Evolutionary conservation across 352 stramenopile genomes (phyloP).

Genomic region (Phytophthora idaei): DNA sequence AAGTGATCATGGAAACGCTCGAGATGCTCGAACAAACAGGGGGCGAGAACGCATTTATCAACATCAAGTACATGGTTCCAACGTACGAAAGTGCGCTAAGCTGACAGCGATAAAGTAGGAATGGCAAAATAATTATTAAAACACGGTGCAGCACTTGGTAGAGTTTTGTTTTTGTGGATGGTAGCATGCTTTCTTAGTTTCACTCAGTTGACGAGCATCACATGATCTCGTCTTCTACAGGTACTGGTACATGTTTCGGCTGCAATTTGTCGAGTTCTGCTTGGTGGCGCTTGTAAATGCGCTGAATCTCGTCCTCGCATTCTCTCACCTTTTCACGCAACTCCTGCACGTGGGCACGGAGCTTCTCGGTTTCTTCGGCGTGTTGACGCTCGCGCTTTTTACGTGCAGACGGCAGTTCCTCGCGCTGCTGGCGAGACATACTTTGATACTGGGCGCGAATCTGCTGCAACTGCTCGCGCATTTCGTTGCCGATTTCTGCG

Average conservation of each 20-base stretch:
- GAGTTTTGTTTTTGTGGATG: no score
- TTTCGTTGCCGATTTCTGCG: conserved; percentile 71
- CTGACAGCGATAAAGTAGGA: conserved; percentile 15
- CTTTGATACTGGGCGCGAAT: conserved; percentile 62
- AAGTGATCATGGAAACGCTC: conserved; percentile 89
- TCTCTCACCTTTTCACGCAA: conserved; percentile 72
- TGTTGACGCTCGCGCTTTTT: conserved; percentile 50
- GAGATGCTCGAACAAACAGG: conserved; percentile 86
- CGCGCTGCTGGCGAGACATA: conserved; percentile 42
- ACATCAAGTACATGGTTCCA: conserved; percentile 98
- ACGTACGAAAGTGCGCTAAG: conserved; percentile 85
- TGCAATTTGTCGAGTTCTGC: conserved; percentile 43
- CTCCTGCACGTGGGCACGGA: conserved; percentile 66
- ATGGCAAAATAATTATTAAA: not conserved
- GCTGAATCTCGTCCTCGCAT: conserved; percentile 85
- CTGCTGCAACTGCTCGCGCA: conserved; percentile 69
- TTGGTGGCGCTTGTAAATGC: conserved; percentile 69
- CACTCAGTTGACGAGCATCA: conserved; percentile 8
- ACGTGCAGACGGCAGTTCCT: conserved; percentile 39
- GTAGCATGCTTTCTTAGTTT: conserved; percentile 12
- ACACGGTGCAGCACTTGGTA: not conserved
- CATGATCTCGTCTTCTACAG: conserved; percentile 29
- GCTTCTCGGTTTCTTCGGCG: conserved; percentile 51
- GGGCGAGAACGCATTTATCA: conserved; percentile 90
- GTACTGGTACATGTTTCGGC: conserved; percentile 24